Evolutionary conservation across 371 early-diverging fungal species (phyloP), one percentile per base, ranked within the genome.

Genomic region (Haplosporangium sp.): DNA sequence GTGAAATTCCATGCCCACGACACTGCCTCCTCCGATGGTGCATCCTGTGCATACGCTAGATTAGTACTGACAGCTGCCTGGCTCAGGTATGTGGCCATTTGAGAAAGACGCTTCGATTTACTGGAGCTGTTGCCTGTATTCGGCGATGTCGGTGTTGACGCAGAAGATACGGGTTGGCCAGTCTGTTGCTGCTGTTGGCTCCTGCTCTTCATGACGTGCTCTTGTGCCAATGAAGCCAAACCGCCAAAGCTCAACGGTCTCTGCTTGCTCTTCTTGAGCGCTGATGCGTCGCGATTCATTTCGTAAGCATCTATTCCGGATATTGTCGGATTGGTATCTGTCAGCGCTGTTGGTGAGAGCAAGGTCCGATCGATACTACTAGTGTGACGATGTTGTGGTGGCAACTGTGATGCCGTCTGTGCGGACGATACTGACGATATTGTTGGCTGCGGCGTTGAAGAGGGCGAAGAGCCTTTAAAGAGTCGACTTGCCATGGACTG

Each of bases 231-330:
- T 5, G 79, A 64, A 4, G 79, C 79, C 55, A 71, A 42, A 7
- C 72, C 79, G 7, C 68, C 72, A 64, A 77, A 68, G 18, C 79
- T 77, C 42, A 77, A 5, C 6, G 79, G 79, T 23, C 79, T 38
- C 23, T 59, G 72, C 43, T 72, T 77, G 55, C 37, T 40, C 21
- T 48, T 64, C 58, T 71, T 77, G 14, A 21, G 21, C 38, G 51
- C 12, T n/a, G 59, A 4, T 43, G 60, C 9, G n/a, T n/a, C n/a
- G n/a, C n/a, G n/a, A n/a, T n/a, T n/a, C n/a, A n/a, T n/a, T n/a
- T n/a, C n/a, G n/a, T 50, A 6, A 50, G 10, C 14, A 18, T 16
- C 14, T 10, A 50, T 18, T n/a, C 50, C 29, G 23, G 48, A n/a
- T n/a, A n/a, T n/a, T n/a, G n/a, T n/a, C n/a, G 9, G 7, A 41